These are phyloP conservation scores for Nematodospora anomalae DNA, from an alignment of 1,139 yeast genomes.

Conservation along the genomic window DNA sequence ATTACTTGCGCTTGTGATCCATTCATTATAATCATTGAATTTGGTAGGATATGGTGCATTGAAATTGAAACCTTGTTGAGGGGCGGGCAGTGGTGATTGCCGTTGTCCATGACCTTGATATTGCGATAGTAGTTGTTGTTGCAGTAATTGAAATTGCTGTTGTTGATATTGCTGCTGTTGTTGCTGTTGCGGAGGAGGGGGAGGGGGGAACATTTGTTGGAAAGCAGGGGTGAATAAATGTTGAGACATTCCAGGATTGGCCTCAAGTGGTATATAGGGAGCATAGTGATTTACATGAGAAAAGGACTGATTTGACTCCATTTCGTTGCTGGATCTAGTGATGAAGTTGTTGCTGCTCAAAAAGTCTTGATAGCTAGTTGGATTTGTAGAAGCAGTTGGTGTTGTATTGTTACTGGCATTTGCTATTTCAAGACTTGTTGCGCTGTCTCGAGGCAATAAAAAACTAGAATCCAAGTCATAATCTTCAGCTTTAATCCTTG, in stretches of 20 bases:
- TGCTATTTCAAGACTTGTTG: background rate
- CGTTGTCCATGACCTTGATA: background rate
- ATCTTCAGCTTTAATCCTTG: background rate
- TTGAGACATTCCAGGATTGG: conserved; percentile 7
- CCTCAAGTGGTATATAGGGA: conserved; percentile 14
- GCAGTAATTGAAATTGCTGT: background rate
- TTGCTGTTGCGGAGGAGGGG: conserved; percentile 1
- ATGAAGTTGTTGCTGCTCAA: conserved; percentile 25
- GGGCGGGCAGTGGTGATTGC: background rate
- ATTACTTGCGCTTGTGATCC: conserved; percentile 8
- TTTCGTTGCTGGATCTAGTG: conserved; percentile 12
- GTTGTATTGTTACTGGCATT: conserved; percentile 1
- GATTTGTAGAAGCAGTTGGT: conserved; percentile 1
- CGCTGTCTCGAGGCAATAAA: background rate
- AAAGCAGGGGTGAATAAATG: conserved; percentile 4
- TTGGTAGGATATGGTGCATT: conserved; percentile 1
- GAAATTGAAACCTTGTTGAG: background rate
- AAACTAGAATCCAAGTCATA: conserved; percentile 3
- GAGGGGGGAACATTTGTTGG: conserved; percentile 9
- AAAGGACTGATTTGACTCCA: conserved; percentile 10
- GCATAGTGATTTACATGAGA: conserved; percentile 15
- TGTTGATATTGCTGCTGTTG: conserved; percentile 1
- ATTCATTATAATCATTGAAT: conserved; percentile 5
- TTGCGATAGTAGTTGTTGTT: too few relatives aligned
- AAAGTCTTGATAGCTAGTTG: conserved; percentile 23